phyloP scores from a whole-genome alignment of 1,284 basidiomycete genomes.

The Neotropicomus parvogracilis region DNA sequence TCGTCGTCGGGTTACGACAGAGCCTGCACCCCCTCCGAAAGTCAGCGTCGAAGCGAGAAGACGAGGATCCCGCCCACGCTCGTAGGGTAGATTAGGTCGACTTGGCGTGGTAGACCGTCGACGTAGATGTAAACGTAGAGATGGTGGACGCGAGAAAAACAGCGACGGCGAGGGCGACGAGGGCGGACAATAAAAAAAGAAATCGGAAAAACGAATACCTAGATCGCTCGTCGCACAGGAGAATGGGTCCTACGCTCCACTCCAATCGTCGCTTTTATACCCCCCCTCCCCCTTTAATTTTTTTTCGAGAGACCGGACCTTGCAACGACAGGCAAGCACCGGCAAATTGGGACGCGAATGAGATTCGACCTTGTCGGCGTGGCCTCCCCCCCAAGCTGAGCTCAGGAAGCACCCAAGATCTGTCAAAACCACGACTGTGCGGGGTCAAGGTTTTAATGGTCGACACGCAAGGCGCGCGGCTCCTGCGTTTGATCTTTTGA shows the following conservation, averaged over 20 bases:
- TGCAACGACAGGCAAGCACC: too few species aligned
- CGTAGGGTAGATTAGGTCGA: constrained; percentile 26
- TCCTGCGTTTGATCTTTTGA: not conserved
- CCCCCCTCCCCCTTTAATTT: not conserved
- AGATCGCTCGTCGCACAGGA: not conserved
- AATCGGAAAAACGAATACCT: constrained; percentile 1
- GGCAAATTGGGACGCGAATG: too few species aligned
- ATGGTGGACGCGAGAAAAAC: not conserved
- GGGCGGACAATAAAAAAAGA: not conserved
- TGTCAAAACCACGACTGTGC: constrained; percentile 8
- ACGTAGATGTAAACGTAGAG: not conserved
- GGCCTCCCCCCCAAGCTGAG: constrained; percentile 14
- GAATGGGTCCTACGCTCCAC: not conserved
- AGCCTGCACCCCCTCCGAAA: constrained; percentile 3
- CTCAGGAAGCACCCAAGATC: constrained; percentile 14
- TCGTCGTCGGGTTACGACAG: constrained; percentile 9
- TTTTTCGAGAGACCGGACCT: too few species aligned
- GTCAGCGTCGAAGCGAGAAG: constrained; percentile 16
- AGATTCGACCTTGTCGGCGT: not conserved
- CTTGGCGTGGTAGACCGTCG: not conserved
- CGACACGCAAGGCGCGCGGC: constrained; percentile 6
- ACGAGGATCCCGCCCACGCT: constrained; percentile 13
- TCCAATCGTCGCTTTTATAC: constrained; percentile 20
- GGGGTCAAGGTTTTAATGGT: constrained; percentile 24
- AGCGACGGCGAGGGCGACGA: too few species aligned